A percentile compares a stretch with the other conserved stretches of the same genome.
phyloP scores from a whole-genome alignment of 208 protist genomes.

The Trypanosoma melophagium region DNA sequence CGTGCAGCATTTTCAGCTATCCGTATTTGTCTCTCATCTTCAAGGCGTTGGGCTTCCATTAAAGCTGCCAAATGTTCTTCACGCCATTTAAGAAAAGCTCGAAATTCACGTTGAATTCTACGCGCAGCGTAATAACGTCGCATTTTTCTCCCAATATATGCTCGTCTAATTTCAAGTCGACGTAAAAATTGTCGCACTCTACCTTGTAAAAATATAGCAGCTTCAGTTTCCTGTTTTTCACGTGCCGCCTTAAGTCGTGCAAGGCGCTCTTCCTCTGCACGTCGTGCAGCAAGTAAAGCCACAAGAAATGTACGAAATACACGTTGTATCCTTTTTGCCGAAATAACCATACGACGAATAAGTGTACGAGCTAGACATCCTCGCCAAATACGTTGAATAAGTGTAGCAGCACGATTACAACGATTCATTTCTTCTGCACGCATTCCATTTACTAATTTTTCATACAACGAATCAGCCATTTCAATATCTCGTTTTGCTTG shows the following conservation, averaged over 20 bases:
- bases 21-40: conserved; percentile 56
- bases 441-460: conserved; percentile 73
- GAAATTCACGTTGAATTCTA: conserved; percentile 78
- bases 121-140: conserved; percentile 64
- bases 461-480: conserved; percentile 63
- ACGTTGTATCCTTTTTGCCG: conserved; percentile 54
- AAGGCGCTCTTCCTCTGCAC: conserved; percentile 38
- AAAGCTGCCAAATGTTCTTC: conserved; percentile 42
- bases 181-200: conserved; percentile 70
- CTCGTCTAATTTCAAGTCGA: conserved; percentile 55
- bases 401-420: conserved; percentile 50
- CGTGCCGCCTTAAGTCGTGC: conserved; percentile 35
- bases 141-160: conserved; percentile 47
- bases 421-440: conserved; percentile 57
- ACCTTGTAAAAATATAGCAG: conserved; percentile 59
- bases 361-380: conserved; percentile 66
- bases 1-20: conserved; percentile 56
- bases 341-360: conserved; percentile 45
- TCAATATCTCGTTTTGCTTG: conserved; percentile 46
- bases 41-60: conserved; percentile 59
- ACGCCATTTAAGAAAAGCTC: conserved; percentile 49
- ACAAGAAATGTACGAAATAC: conserved; percentile 60
- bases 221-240: conserved; percentile 42
- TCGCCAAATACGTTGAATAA: conserved; percentile 80
- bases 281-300: conserved; percentile 37